Percentiles rank a stretch among this genome's conserved stretches.
Conservation (phyloP, 805 yeast genomes). For the Suhomyces vadensis region DNA sequence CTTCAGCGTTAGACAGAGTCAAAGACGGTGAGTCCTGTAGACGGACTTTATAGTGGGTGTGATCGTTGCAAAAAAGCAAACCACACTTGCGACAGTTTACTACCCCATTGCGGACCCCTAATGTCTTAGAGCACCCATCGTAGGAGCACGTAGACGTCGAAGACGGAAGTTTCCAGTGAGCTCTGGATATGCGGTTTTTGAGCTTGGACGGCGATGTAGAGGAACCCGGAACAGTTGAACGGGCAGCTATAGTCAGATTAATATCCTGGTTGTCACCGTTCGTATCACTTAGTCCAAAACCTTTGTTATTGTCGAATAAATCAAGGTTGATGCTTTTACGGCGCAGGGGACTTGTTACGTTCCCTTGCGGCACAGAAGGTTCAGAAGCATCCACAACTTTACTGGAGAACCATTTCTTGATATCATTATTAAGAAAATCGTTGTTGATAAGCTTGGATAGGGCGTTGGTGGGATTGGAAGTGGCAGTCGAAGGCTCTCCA, state of each 20-base stretch:
- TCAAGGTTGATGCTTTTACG: conserved; percentile 48
- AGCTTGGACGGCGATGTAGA: conserved; percentile 3
- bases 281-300: conserved; percentile 34
- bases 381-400: conserved; percentile 39
- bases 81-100: conserved; percentile 83
- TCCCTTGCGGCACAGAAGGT: conserved; percentile 19
- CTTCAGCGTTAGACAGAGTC: background rate
- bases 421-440: conserved; percentile 33
- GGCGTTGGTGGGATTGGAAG: conserved; percentile 2
- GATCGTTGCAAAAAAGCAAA: conserved; percentile 61
- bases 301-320: conserved; percentile 45
- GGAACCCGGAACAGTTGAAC: background rate
- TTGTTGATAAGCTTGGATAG: conserved; percentile 12
- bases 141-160: conserved; percentile 41
- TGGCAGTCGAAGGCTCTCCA: background rate
- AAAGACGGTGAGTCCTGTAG: conserved; percentile 1
- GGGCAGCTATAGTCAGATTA: background rate
- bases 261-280: background rate
- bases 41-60: conserved; percentile 51
- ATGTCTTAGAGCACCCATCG: conserved; percentile 39
- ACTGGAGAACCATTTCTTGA: conserved; percentile 45
- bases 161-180: conserved; percentile 60
- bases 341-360: conserved; percentile 25
- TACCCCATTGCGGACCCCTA: conserved; percentile 55
- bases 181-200: conserved; percentile 40